Base-by-base conservation (phyloP, 2,329 filamentous ascomycete species). In the Colletotrichum tropicicola region DNA sequence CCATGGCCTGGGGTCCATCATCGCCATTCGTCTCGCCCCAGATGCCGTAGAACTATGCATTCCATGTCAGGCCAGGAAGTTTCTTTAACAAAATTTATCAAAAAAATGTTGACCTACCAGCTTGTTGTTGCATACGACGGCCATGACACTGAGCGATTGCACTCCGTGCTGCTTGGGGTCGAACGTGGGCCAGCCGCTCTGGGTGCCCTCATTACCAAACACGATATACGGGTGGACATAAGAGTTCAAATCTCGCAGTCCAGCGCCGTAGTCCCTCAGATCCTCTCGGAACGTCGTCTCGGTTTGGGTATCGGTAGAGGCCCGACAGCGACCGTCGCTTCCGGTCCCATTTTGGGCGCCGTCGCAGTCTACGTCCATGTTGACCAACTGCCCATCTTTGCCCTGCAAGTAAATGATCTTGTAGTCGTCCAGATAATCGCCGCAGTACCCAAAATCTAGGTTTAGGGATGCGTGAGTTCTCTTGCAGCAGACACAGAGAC, bases 21-120 rank as follows among this genome's bases (percentile, higher is more conserved):
- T 81, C 84, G 44, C 86, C 87, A 66, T 90, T 89, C 32, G 83
- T 84, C 67, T 90, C 87, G 19, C 86, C 87, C 87, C 86, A 90
- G 52, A 89, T 75, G 10, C 85, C 87, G 70, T 89, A 89, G 39
- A 52, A 25, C 6, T 21, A n/a, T n/a, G n/a, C 41, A 3, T 1
- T 3, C 19, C 35, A 28, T 10, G n/a, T 21, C 10, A 28, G 12
- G 1, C 13, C 3, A 37, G 10, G n/a, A n/a, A n/a, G n/a, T n/a
- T n/a, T n/a, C n/a, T n/a, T n/a, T n/a, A n/a, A n/a, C n/a, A n/a
- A n/a, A n/a, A n/a, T n/a, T n/a, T n/a, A n/a, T n/a, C n/a, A n/a
- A n/a, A n/a, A n/a, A n/a, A n/a, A n/a, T n/a, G n/a, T n/a, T n/a
- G n/a, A 56, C 51, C 28, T 68, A 78, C 77, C 70, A 84, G 69